Base-by-base conservation (phyloP, 441 rosid species). In the Iberis amara region DNA sequence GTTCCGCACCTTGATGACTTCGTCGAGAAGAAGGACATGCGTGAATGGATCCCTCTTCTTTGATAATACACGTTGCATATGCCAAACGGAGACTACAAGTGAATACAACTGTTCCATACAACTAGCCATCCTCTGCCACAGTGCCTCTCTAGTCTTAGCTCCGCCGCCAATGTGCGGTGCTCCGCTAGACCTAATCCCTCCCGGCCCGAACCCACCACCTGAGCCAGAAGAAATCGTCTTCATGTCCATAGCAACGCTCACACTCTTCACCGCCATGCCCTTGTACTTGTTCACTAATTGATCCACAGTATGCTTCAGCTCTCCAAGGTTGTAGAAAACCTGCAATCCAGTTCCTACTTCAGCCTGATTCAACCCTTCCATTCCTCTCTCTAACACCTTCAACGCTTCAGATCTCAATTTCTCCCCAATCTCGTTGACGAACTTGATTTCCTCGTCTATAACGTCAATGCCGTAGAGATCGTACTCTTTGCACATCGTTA, bases 11-110 rank as follows among this genome's bases (percentile, higher is more conserved):
- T 92, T 81, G 57, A 89, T 79, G 73, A 89, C 90, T 69, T 86
- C 96, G 32, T 92, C 97, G 37, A 92, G 88, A 70, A 92, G 73
- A 76, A 92, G 76, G 18, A 86, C 86, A 67, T 92, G 97, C 0
- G 96, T 81, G 67, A 92, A 89, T 2, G 99, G 99, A 75, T 89
- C 99, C 58, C 88, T 86, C 72, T 92, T 92, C 76, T 92, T 89
- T 2, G 96, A 89, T 62, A 92, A 50, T 42, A 92, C 94, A 69
- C 99, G 79, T 80, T 89, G 95, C 90, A 92, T 79, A 39, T 92
- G 97, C 97, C 99, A 92, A 59, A 89, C 89, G 4, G 90, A 87
- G 31, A 89, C 80, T 50, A 89, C 72, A 46, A 84, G 69, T 3
- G 88, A 74, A 78, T 77, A 76, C 83, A 89, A 70, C 52, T 81